Evolutionary conservation across 495 filamentous ascomycete species (phyloP), one percentile per base, ranked within the genome.

Genomic region (Xylaria curta): DNA sequence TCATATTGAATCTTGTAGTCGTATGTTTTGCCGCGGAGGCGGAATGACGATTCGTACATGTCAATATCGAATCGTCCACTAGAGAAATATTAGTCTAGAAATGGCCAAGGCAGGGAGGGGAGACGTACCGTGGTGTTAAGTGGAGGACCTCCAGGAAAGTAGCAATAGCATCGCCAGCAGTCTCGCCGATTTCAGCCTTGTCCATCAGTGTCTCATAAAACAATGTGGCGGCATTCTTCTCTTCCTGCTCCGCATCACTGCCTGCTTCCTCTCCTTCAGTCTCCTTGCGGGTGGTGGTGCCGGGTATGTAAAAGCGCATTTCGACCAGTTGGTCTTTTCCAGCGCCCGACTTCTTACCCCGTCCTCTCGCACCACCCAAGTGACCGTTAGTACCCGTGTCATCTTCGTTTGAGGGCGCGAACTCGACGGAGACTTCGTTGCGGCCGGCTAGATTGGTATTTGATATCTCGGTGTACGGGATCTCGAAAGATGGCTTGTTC

Each of bases 1-100:
- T 97, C 92, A 79, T 97, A 99, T 83, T 97, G 94, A 72, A 99
- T 97, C 87, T 99, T 99, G 89, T 99, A 99, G 85, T 98, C 97
- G 87, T 99, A 99, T 40, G 97, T 99, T 83, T 98, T 98, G 63
- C 97, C 97, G 62, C 97, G 95, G 69, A 99, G 89, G 69, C 97
- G 92, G 89, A 99, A 98, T 6, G 97, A 98, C 1, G 90, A 89
- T 79, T 98, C 97, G 87, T 98, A 99, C 93, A 99, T 97, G 80
- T 98, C 97, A 86, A 98, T 97, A 81, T 98, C 97, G 87, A 98
- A 99, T 63, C 97, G 96, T 79, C 97, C 97, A 92, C 96, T 97
- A 79, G 54, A 69, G 7, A 71, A 24, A 21, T 49, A 76, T 89
- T 67, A 87, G 83, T 13, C 65, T 28, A 6, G 40, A 61, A 56